A percentile compares a stretch with the other conserved stretches of the same genome.
Evolutionary conservation across 2,329 filamentous ascomycete genomes (phyloP).

Genomic region (Aspergillus sp.): DNA sequence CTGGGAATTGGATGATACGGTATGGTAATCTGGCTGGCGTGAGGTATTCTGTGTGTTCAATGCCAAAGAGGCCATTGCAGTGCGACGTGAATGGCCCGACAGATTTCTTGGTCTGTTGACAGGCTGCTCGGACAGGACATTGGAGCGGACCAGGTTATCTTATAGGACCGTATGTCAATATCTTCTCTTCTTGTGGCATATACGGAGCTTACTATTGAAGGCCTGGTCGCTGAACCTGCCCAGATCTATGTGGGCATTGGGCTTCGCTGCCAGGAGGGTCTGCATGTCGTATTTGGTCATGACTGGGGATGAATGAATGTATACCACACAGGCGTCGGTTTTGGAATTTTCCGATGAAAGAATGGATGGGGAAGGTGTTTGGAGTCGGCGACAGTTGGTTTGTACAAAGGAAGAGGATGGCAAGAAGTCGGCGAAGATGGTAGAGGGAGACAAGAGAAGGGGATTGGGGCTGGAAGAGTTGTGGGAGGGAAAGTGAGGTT

Average conservation of each 20-base stretch:
- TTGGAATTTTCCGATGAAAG: not conserved
- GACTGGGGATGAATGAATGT: slow-evolving; percentile 10
- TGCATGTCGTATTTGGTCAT: slow-evolving; percentile 39
- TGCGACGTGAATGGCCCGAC: slow-evolving; percentile 23
- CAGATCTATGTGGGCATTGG: slow-evolving; percentile 26
- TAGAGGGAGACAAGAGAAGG: not conserved
- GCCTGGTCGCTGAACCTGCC: slow-evolving; percentile 28
- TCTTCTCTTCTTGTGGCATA: not conserved
- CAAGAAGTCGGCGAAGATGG: not conserved
- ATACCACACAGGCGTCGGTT: not conserved
- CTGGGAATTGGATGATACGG: slow-evolving; percentile 32
- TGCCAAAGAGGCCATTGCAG: slow-evolving; percentile 16
- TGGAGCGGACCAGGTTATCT: slow-evolving; percentile 26
- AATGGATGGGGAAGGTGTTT: not conserved
- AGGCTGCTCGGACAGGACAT: slow-evolving; percentile 27
- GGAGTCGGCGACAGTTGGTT: not conserved
- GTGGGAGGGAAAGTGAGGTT: not conserved
- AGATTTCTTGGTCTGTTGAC: slow-evolving; percentile 25
- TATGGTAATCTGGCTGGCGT: slow-evolving; percentile 35
- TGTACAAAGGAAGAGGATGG: slow-evolving; percentile 2
- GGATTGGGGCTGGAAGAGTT: slow-evolving; percentile 1
- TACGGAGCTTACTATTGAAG: slow-evolving; percentile 29
- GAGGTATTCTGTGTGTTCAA: slow-evolving; percentile 20
- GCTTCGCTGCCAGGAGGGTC: slow-evolving; percentile 37
- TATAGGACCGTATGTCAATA: not conserved